Percentiles rank a stretch among this genome's conserved stretches.
These are phyloP conservation scores for Xylaria sp. DNA, from an alignment of 2,329 filamentous ascomycete genomes.

Conservation along the genomic window DNA sequence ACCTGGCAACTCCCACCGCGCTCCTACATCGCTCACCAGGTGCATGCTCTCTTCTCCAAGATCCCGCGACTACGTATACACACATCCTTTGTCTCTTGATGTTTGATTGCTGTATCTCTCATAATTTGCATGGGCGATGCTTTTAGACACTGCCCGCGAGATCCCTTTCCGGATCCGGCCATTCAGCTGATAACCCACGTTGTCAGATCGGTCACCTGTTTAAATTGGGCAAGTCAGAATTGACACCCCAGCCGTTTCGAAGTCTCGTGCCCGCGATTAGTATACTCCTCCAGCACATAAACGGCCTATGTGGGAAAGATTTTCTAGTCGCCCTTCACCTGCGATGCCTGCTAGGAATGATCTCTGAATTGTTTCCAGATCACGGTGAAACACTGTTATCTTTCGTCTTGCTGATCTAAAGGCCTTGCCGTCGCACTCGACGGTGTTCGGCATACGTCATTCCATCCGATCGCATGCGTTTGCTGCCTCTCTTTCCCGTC, in stretches of 20 bases:
- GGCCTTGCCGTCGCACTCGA: background rate
- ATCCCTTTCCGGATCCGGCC: constrained; percentile 22
- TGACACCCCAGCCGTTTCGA: background rate
- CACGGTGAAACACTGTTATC: background rate
- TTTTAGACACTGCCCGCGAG: background rate
- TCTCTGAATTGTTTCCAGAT: background rate
- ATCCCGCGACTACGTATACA: background rate
- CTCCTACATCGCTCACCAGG: background rate
- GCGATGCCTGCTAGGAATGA: background rate
- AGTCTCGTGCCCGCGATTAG: constrained; percentile 8
- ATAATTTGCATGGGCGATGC: constrained; percentile 2
- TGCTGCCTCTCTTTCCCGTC: background rate
- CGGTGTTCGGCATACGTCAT: background rate
- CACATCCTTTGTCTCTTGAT: background rate
- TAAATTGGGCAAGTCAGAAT: constrained; percentile 24
- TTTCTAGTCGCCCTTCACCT: background rate
- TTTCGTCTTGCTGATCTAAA: background rate
- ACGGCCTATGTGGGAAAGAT: background rate
- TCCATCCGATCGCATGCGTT: background rate
- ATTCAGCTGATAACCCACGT: constrained; percentile 14
- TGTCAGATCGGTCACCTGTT: constrained; percentile 13
- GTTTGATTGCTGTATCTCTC: constrained; percentile 2
- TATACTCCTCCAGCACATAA: background rate
- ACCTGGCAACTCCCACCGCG: background rate
- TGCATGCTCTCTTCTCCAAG: background rate